A percentile compares a stretch with the other conserved stretches of the same genome.
phyloP scores from a whole-genome alignment of 1,284 basidiomycete species.

The Cryptococcus sp. region DNA sequence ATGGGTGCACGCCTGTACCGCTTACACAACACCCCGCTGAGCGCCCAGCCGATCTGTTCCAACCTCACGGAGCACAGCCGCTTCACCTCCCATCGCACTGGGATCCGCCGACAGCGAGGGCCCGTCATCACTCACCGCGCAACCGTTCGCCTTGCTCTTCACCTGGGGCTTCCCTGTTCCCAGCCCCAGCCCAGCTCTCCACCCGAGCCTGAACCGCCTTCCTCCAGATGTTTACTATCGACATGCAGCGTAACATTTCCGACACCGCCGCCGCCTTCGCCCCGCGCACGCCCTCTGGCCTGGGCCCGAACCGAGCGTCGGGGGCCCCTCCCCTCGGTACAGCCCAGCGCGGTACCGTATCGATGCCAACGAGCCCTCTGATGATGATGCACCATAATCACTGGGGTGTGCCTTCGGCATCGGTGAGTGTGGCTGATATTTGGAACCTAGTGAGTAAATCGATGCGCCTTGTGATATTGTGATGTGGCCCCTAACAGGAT shows the following conservation, averaged over 20 bases:
- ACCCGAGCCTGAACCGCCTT: too few species aligned
- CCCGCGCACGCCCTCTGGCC: slow-evolving; percentile 11
- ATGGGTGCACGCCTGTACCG: too few species aligned
- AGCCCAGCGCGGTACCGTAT: slow-evolving; percentile 18
- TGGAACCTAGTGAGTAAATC: slow-evolving; percentile 1
- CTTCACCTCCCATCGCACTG: too few species aligned
- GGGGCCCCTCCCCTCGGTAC: slow-evolving; percentile 7
- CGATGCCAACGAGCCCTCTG: slow-evolving; percentile 22
- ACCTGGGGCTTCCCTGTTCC: too few species aligned
- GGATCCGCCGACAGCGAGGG: too few species aligned
- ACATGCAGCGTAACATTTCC: slow-evolving; percentile 17
- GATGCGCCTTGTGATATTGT: too few species aligned
- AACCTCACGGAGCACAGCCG: neutral
- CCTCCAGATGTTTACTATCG: too few species aligned
- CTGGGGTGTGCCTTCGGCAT: neutral
- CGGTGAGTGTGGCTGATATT: neutral
- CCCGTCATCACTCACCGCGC: too few species aligned
- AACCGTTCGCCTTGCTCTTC: too few species aligned
- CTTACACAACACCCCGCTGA: too few species aligned
- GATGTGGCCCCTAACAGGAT: too few species aligned
- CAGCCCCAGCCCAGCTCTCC: too few species aligned
- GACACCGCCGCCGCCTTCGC: slow-evolving; percentile 10
- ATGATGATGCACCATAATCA: slow-evolving; percentile 1
- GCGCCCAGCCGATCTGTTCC: neutral
- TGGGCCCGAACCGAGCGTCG: slow-evolving; percentile 9